Evolutionary conservation across 2,329 filamentous ascomycete genomes (phyloP).

Genomic region (Hymenotorrendiella dingleyae): DNA sequence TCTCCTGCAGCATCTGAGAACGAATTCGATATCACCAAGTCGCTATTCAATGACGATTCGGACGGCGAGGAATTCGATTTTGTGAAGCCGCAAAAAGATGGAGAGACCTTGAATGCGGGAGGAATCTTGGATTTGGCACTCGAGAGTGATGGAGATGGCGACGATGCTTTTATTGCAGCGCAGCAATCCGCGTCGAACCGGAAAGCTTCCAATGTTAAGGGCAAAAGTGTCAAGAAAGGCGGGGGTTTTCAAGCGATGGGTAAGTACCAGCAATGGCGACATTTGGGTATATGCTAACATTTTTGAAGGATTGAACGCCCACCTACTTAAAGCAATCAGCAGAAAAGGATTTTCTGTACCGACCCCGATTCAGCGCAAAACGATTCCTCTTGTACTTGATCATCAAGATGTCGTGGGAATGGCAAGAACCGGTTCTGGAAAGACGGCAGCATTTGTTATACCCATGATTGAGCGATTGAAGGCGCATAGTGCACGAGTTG

Average conservation of each 20-base stretch:
- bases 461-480: constrained; percentile 96
- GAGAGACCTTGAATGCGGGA: constrained; percentile 50
- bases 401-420: constrained; percentile 97
- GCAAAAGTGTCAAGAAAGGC: constrained; percentile 84
- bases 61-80: constrained; percentile 37
- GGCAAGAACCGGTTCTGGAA: constrained; percentile 97
- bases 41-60: constrained; percentile 60
- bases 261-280: no score
- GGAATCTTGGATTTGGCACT: constrained; percentile 53
- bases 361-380: constrained; percentile 95
- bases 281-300: no score
- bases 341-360: constrained; percentile 94
- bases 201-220: constrained; percentile 76
- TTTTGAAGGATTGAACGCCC: constrained; percentile 63
- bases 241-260: constrained; percentile 96
- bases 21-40: constrained; percentile 82
- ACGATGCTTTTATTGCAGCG: constrained; percentile 87
- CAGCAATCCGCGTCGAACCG: constrained; percentile 83
- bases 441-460: constrained; percentile 96
- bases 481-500: constrained; percentile 79
- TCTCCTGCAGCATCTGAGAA: constrained; percentile 85
- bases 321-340: constrained; percentile 82
- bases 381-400: constrained; percentile 85
- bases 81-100: constrained; percentile 31
- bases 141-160: constrained; percentile 57